Evolutionary conservation across 805 yeast species (phyloP).

Genomic region (Metschnikowia chrysomelidarum): DNA sequence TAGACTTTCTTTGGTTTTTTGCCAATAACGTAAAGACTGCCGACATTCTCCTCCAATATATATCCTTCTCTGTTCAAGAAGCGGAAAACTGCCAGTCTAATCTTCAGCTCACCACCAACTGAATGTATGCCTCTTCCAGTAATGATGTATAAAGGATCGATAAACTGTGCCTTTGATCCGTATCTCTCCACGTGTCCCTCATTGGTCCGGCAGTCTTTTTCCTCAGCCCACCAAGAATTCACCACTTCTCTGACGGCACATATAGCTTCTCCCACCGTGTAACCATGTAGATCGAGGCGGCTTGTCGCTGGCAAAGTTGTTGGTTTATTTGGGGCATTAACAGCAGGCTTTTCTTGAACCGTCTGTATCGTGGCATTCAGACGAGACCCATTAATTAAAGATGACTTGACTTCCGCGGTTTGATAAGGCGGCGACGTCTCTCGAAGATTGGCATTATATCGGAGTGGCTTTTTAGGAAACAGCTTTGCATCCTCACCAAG

Average conservation of each 20-base stretch:
- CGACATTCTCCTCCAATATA: conserved; percentile 45
- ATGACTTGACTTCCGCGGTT: background rate
- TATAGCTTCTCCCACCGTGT: conserved; percentile 48
- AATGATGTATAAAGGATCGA: conserved; percentile 46
- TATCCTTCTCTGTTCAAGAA: conserved; percentile 38
- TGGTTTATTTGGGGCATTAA: background rate
- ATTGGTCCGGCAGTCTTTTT: conserved; percentile 39
- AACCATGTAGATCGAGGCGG: conserved; percentile 57
- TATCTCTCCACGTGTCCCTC: conserved; percentile 36
- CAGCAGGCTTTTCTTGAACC: conserved; percentile 1
- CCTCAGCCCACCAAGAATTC: conserved; percentile 63
- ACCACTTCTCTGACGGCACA: conserved; percentile 35
- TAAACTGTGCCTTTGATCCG: conserved; percentile 37
- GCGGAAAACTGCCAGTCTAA: conserved; percentile 43
- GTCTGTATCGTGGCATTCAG: conserved; percentile 2
- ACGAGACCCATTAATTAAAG: conserved; percentile 1
- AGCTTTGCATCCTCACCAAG: background rate
- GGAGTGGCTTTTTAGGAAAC: background rate
- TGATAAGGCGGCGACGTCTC: background rate
- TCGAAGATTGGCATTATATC: background rate
- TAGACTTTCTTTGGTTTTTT: conserved; percentile 17
- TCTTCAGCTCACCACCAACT: conserved; percentile 50
- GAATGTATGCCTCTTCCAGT: conserved; percentile 78
- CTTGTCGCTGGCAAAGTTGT: background rate
- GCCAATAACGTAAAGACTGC: conserved; percentile 46